Base-by-base conservation (phyloP, 768 basidiomycete genomes). In the Leccinum incarnatum region DNA sequence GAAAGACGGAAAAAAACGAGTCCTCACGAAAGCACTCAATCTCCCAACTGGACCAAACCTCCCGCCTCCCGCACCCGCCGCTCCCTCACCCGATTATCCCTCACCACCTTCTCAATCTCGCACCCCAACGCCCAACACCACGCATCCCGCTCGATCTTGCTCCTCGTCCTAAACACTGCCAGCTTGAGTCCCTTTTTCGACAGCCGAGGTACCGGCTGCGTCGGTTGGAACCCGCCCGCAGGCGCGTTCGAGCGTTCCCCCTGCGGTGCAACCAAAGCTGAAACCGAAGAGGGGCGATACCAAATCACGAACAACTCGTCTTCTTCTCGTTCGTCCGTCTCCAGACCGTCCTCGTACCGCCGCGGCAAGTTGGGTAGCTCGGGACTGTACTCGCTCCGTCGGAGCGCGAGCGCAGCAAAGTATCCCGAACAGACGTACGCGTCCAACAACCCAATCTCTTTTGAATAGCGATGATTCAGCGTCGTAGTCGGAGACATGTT, bases 101-200 rank as follows among this genome's bases (percentile, higher is more conserved):
- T 78, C 40, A 84, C 84, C 14, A 89, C 74, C 69, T 85, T 86
- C 74, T 98, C 94, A 61, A 97, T 93, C 75, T 96, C 93, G 48
- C 83, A 83, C 60, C 92, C 94, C 64, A 98, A 74, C 1, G 92
- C 93, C 89, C 91, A 97, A 65, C 93, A 93, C 95, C 95, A 98
- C 29, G 88, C 81, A 72, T 98, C 95, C 29, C 95, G 78, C 73
- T 98, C 96, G 37, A 98, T 77, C 74, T 87, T 86, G 68, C 85
- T 93, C 69, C 94, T 79, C 53, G 89, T 86, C 61, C 85, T 81
- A 64, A 89, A 88, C 2, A 94, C 80, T 15, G 81, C 65, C 56
- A 86, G 64, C 69, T 87, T 86, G 59, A 83, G 76, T 65, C 85
- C 86, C 59, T 77, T 79, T 52, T 46, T 69, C 48, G 79, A 85